Base-by-base conservation (phyloP, 345 rosid genomes). In the sweet orange (Citrus sinensis) region DNA sequence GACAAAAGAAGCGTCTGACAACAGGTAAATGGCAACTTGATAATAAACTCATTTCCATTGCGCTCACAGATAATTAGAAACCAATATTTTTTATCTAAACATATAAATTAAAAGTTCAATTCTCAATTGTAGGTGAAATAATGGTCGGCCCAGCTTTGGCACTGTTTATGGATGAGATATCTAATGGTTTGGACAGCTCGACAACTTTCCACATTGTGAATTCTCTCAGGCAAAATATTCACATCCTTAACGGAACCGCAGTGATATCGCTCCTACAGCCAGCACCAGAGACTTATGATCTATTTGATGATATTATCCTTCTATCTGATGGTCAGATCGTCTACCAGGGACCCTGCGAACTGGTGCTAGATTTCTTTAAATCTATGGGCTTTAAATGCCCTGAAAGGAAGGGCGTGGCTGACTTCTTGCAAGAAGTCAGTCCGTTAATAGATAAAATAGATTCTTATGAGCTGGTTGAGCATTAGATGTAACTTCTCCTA, bases 201-300 rank as follows among this genome's bases (percentile, higher is more conserved):
- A 93, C 98, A 22, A 90, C 94, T 35, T 91, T 65, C 78, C 92
- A 90, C 75, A 90, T 93, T 64, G 85, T 90, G 80, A 90, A 89
- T 72, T 85, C 82, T 58, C 78, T 93, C 56, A 86, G 83, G 83
- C 94, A 91, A 61, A 83, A 73, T 54, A 81, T 83, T 79, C 89
- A 88, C 77, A 85, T 89, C 70, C 80, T 90, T 32, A 76, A 87
- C 58, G 90, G 86, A 82, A 93, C 96, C 9, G 88, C 92, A 20
- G 80, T 88, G 70, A 82, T 93, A 37, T 91, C 97, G 66, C 97
- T 93, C 60, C 96, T 93, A 19, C 95, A 93, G 82, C 96, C 97
- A 16, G 91, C 96, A 32, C 94, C 93, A 0, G 97, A 91, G 81
- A 93, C 95, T 56, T 93, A 88, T 3, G 82, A 90, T 81, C 89